Conservation (phyloP, 805 yeast species). For the Wickerhamomyces subpelliculosus region DNA sequence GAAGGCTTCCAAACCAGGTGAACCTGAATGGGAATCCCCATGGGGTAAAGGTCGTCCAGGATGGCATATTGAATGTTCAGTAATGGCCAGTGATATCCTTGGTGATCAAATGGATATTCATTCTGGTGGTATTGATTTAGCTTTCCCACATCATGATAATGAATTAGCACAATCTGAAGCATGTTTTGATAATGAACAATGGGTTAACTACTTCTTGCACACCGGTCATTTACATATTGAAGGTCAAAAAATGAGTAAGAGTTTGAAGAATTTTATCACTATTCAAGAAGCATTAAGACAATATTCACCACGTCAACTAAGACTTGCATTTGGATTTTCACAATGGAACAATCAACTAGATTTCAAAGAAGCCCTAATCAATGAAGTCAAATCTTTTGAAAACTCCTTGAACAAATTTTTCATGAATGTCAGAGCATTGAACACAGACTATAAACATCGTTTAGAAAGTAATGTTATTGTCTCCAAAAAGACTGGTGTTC, state of each 20-base stretch:
- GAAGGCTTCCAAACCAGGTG: conserved; percentile 96
- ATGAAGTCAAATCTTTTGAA: conserved; percentile 75
- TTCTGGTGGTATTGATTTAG: conserved; percentile 94
- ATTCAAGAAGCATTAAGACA: conserved; percentile 78
- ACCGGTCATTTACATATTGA: conserved; percentile 97
- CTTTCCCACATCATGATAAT: conserved; percentile 98
- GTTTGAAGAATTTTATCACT: conserved; percentile 90
- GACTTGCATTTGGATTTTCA: conserved; percentile 84
- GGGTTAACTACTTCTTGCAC: conserved; percentile 96
- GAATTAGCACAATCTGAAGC: conserved; percentile 98
- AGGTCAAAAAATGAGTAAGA: conserved; percentile 97
- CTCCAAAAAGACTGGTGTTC: conserved; percentile 51
- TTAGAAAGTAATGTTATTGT: conserved; percentile 42
- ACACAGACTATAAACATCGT: conserved; percentile 52
- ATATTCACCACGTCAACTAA: conserved; percentile 73
- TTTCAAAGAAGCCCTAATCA: conserved; percentile 74
- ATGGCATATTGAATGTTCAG: conserved; percentile 99
- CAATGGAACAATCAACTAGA: conserved; percentile 93
- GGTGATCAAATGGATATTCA: conserved; percentile 89
- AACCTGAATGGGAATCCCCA: conserved; percentile 90
- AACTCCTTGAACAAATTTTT: conserved; percentile 74
- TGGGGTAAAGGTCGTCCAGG: conserved; percentile 99
- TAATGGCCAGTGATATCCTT: conserved; percentile 88
- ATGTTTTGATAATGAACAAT: conserved; percentile 77
- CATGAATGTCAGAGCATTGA: conserved; percentile 77